Percentiles rank a stretch among this genome's conserved stretches.
These are phyloP conservation scores for Ustilago curta DNA, from an alignment of 1,284 basidiomycete genomes.

Conservation along the genomic window DNA sequence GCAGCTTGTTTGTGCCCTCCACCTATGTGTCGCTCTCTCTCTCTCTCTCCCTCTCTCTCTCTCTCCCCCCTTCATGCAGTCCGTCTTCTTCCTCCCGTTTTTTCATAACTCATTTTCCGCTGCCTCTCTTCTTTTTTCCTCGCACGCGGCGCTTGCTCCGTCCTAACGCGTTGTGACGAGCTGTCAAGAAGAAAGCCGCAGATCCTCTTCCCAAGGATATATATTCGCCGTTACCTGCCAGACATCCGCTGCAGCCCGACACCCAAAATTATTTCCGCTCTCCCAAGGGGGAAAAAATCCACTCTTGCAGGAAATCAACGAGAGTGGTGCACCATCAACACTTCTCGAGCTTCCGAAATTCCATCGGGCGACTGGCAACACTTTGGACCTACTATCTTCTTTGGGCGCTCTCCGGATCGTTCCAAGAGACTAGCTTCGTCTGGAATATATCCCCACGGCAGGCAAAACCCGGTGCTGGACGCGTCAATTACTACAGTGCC, in stretches of 20 bases:
- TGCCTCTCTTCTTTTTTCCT: too few relatives aligned
- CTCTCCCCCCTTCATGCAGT: background rate
- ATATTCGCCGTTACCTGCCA: constrained; percentile 31
- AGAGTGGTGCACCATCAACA: background rate
- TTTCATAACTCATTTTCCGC: background rate
- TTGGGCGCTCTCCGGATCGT: background rate
- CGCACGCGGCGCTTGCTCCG: background rate
- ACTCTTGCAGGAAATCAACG: background rate
- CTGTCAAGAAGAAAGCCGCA: constrained; percentile 22
- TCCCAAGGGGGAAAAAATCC: constrained; percentile 3
- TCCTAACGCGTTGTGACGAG: constrained; percentile 23
- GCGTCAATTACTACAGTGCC: background rate
- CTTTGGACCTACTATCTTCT: background rate
- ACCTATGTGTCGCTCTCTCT: too few relatives aligned
- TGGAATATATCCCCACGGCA: too few relatives aligned
- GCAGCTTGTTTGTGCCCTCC: too few relatives aligned
- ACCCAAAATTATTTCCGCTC: constrained; percentile 7
- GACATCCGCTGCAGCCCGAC: constrained; percentile 9
- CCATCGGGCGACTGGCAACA: too few relatives aligned
- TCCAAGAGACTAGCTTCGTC: too few relatives aligned
- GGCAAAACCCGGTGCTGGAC: background rate
- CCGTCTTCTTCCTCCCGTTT: background rate
- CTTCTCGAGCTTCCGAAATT: background rate
- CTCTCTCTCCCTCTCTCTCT: too few relatives aligned
- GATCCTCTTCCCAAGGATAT: constrained; percentile 27